Percentiles rank a stretch among this genome's conserved stretches.
These are phyloP conservation scores for Solanum ahanhuiri DNA, from an alignment of 257 asterid species.

Conservation along the genomic window DNA sequence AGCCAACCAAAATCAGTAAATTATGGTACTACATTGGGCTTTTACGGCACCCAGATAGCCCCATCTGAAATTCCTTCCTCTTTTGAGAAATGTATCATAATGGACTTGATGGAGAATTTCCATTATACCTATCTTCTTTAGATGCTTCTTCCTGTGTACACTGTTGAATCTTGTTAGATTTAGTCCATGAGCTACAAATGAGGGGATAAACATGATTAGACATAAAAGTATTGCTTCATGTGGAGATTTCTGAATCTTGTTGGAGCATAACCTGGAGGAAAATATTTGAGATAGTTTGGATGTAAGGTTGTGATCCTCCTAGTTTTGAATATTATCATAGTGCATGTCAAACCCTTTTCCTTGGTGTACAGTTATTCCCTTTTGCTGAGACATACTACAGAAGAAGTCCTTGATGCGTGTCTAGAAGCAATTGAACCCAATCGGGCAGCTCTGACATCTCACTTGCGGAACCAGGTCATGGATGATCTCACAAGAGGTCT, in stretches of 20 bases:
- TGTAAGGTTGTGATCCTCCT: neutral
- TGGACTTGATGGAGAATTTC: neutral
- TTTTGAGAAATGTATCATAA: neutral
- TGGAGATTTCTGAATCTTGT: neutral
- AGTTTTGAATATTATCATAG: neutral
- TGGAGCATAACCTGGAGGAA: neutral
- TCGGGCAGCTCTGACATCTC: slow-evolving; percentile 68
- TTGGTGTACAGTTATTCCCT: slow-evolving; percentile 57
- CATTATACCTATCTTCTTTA: neutral
- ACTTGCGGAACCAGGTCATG: slow-evolving; percentile 63
- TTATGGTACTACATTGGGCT: neutral
- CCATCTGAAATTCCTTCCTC: neutral
- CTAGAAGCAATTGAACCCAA: slow-evolving; percentile 69
- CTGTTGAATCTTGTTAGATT: neutral
- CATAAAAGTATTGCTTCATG: neutral
- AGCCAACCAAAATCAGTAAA: neutral
- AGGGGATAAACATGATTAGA: neutral
- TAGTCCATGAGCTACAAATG: neutral
- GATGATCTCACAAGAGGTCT: slow-evolving; percentile 58
- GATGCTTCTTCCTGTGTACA: neutral
- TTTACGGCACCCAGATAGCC: neutral
- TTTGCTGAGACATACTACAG: slow-evolving; percentile 89
- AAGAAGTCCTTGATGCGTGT: slow-evolving; percentile 93
- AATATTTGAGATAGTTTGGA: neutral
- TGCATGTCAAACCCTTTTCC: neutral